phyloP scores from a whole-genome alignment of 169 alveolate species.

The Toxoplasma gondii region DNA sequence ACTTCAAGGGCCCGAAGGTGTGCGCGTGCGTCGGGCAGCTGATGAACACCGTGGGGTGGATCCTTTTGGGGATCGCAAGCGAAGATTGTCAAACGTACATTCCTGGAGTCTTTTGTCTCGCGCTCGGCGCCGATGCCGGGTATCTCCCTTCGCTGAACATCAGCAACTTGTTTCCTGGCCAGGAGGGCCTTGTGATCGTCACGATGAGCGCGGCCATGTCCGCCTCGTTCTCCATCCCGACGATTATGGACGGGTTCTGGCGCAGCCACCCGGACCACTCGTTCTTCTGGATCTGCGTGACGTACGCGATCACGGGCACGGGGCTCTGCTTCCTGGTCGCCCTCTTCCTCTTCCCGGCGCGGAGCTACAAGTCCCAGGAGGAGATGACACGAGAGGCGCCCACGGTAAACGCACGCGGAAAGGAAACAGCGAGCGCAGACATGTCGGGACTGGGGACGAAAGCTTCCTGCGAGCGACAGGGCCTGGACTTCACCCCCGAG shows the following conservation, averaged over 20 bases:
- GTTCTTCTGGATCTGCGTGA: background rate
- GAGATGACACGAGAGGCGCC: background rate
- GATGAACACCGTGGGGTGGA: conserved; percentile 11
- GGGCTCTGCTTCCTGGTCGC: background rate
- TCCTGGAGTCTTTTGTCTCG: conserved; percentile 43
- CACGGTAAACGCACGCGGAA: background rate
- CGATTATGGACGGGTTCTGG: conserved; percentile 33
- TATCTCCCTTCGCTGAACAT: conserved; percentile 54
- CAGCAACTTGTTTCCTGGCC: conserved; percentile 48
- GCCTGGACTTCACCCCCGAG: background rate
- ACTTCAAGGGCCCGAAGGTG: conserved; percentile 46
- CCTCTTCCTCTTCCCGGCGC: background rate
- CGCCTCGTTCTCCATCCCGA: conserved; percentile 49
- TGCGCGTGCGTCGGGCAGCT: conserved; percentile 63
- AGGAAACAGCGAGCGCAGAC: background rate
- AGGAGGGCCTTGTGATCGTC: conserved; percentile 43
- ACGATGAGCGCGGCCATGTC: conserved; percentile 63
- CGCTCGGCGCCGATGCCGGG: conserved; percentile 61
- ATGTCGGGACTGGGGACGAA: background rate
- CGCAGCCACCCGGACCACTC: background rate
- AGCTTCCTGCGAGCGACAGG: too few relatives aligned
- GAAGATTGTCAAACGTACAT: conserved; percentile 29
- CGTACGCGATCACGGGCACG: conserved; percentile 28
- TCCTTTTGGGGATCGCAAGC: conserved; percentile 55
- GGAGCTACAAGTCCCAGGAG: conserved; percentile 22